A percentile compares a stretch with the other conserved stretches of the same genome.
Evolutionary conservation across 208 protist species (phyloP).

Genomic region (Acanthamoeba comandoni): DNA sequence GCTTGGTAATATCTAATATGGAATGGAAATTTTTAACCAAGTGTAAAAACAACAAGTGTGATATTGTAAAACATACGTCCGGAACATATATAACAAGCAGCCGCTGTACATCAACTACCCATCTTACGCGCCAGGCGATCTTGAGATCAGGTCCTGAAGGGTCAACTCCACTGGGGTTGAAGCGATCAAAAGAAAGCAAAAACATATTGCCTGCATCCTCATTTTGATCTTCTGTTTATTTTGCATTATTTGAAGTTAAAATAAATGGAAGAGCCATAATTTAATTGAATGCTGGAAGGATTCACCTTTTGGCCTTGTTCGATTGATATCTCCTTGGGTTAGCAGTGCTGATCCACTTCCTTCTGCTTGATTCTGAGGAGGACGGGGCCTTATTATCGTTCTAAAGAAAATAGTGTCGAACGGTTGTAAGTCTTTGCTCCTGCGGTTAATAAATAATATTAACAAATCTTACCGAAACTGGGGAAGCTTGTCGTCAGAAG

Average conservation of each 20-base stretch:
- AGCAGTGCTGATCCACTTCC: no score
- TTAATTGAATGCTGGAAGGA: no score
- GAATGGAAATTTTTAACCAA: no score
- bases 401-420: no score
- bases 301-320: no score
- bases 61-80: slow-evolving; percentile 9
- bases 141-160: slow-evolving; percentile 27
- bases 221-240: not conserved
- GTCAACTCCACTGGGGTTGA: slow-evolving; percentile 28
- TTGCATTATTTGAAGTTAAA: slow-evolving; percentile 14
- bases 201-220: slow-evolving; percentile 36
- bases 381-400: no score
- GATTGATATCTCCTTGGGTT: no score
- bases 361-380: no score
- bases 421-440: no score
- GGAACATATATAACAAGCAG: slow-evolving; percentile 41
- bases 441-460: no score
- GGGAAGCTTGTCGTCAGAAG: not conserved
- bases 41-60: no score
- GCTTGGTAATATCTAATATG: slow-evolving; percentile 6
- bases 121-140: slow-evolving; percentile 53
- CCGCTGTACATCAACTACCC: slow-evolving; percentile 26
- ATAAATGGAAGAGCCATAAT: not conserved
- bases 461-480: slow-evolving; percentile 14
- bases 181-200: slow-evolving; percentile 48